Base-by-base conservation (phyloP, 352 stramenopile genomes). In the Bremia lactucae region DNA sequence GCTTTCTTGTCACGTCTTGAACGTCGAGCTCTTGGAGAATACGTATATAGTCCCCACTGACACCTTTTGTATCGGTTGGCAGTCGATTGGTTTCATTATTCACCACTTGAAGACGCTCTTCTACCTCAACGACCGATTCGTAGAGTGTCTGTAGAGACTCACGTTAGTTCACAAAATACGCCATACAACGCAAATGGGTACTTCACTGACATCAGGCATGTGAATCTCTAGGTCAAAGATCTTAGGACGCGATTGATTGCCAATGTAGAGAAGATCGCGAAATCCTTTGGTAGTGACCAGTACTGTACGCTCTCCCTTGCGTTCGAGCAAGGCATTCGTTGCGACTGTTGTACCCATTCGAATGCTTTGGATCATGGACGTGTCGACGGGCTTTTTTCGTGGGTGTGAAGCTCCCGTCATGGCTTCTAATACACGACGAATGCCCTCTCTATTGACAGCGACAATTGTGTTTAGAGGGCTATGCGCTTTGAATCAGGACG, bases 331-430 rank as follows among this genome's bases (percentile, higher is more conserved):
- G 4, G 95, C 96, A 59, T 99, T 99, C n/a, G 96, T 99, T 1
- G 96, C 96, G 9, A 99, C 96, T 3, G 96, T 99, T 6, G 95
- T 99, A 14, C 96, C 96, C 96, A 99, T 99, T 20, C 96, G 81
- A 55, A 98, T 98, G 37, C 75, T 95, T 42, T 95, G 87, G 48
- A 98, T 97, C 29, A 72, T 62, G 8, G 66, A 70, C 20, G 91
- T 97, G 42, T 95, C 71, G 14, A 98, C 70, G 0, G 75, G 69
- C 31, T 73, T 38, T 49, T 91, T 68, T 14, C 93, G 68, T 34
- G 86, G 74, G 66, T 98, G 78, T 13, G 72, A 57, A 42, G 80
- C 49, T 46, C 76, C 72, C n/a, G 83, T 94, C 67, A 98, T 96
- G 53, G 87, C 41, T 56, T 98, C 73, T 44, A 98, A 65, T 34